Evolutionary conservation across 2,329 filamentous ascomycete genomes (phyloP).

Genomic region (Sporothrix brunneoviolacea): DNA sequence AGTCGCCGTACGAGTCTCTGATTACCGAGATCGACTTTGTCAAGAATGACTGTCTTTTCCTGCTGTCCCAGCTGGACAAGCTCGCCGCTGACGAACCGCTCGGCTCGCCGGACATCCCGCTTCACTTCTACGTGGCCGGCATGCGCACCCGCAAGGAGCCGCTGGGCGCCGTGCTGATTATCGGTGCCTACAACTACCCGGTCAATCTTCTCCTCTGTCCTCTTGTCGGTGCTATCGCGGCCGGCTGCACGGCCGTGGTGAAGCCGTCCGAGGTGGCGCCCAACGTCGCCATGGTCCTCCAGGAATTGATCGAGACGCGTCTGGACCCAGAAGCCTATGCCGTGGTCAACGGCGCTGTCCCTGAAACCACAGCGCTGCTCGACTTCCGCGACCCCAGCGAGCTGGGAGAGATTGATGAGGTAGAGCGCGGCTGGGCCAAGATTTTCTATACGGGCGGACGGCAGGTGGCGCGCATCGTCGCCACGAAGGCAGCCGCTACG

Average conservation of each 20-base stretch:
- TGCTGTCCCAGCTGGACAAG: constrained; percentile 68
- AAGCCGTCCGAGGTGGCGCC: constrained; percentile 87
- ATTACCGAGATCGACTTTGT: constrained; percentile 71
- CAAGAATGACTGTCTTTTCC: constrained; percentile 73
- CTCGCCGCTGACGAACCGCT: constrained; percentile 80
- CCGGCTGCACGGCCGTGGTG: constrained; percentile 80
- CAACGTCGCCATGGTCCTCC: constrained; percentile 67
- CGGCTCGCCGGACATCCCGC: constrained; percentile 51
- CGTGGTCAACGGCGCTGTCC: constrained; percentile 72
- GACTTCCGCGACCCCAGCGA: constrained; percentile 44
- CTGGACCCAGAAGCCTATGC: constrained; percentile 73
- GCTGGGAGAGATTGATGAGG: constrained; percentile 10
- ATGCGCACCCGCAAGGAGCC: constrained; percentile 83
- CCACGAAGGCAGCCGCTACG: constrained; percentile 81
- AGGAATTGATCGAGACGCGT: constrained; percentile 66
- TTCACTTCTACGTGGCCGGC: constrained; percentile 61
- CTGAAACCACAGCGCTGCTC: constrained; percentile 74
- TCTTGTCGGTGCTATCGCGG: constrained; percentile 81
- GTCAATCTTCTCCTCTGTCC: constrained; percentile 73
- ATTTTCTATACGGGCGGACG: constrained; percentile 90
- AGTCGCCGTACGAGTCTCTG: constrained; percentile 67
- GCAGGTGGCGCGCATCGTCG: constrained; percentile 75
- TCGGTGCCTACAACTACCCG: constrained; percentile 93
- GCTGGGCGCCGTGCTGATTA: constrained; percentile 73
- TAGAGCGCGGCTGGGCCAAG: constrained; percentile 74